A percentile compares a stretch with the other conserved stretches of the same genome.
phyloP scores from a whole-genome alignment of 768 basidiomycete species.

The Coprinellus micaceus region DNA sequence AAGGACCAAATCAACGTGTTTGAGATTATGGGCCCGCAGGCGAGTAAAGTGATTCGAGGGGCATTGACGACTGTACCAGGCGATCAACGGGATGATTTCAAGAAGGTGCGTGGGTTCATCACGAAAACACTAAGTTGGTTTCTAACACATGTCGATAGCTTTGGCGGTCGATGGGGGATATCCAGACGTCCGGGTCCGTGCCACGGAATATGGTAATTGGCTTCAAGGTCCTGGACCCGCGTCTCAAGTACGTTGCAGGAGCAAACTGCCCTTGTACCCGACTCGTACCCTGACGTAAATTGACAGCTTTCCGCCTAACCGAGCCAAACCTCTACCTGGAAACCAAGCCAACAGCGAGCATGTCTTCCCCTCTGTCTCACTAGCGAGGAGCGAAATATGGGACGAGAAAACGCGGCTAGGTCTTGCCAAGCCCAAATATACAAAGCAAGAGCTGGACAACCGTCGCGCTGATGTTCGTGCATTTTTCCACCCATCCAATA shows the following conservation, averaged over 20 bases:
- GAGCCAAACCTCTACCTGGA: constrained; percentile 44
- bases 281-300: background rate
- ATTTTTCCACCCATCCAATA: too few relatives aligned
- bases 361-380: constrained; percentile 50
- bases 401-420: constrained; percentile 48
- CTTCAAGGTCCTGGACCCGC: constrained; percentile 79
- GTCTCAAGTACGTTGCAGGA: constrained; percentile 59
- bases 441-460: constrained; percentile 84
- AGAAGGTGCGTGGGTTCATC: constrained; percentile 51
- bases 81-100: constrained; percentile 53
- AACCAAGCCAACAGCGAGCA: constrained; percentile 27
- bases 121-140: too few relatives aligned
- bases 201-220: constrained; percentile 77
- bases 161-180: constrained; percentile 58
- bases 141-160: constrained; percentile 47
- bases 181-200: constrained; percentile 64
- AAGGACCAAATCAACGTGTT: constrained; percentile 72
- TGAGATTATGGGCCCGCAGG: constrained; percentile 86
- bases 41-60: constrained; percentile 70
- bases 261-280: background rate
- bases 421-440: constrained; percentile 62
- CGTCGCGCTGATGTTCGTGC: constrained; percentile 64
- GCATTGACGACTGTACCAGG: constrained; percentile 48
- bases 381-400: constrained; percentile 76
- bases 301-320: constrained; percentile 79